These are phyloP conservation scores for Rhizophagus sp. DNA, from an alignment of 192 early-diverging fungal genomes.

Conservation along the genomic window DNA sequence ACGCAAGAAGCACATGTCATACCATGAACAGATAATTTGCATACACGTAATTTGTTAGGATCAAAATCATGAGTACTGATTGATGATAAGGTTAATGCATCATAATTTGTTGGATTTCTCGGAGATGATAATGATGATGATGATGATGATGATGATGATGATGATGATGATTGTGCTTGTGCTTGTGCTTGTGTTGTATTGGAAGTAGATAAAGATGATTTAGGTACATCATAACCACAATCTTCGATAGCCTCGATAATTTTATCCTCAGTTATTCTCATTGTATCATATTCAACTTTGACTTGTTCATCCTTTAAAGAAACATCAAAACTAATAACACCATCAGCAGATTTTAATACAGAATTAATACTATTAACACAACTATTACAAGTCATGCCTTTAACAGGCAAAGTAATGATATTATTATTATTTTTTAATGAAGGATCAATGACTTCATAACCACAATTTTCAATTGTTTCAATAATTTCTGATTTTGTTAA, in stretches of 20 bases:
- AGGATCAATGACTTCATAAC: conserved; percentile 50
- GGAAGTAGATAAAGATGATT: conserved; percentile 1
- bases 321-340: conserved; percentile 57
- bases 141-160: too few species aligned
- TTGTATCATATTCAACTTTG: conserved; percentile 55
- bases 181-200: too few species aligned
- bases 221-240: conserved; percentile 68
- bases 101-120: too few species aligned
- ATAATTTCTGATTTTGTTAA: conserved; percentile 32
- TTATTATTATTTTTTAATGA: background rate
- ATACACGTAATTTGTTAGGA: background rate
- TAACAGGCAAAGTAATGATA: conserved; percentile 37
- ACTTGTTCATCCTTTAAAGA: conserved; percentile 57
- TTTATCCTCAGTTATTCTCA: conserved; percentile 29
- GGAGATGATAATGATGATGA: background rate
- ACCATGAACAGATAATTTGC: conserved; percentile 57
- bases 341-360: conserved; percentile 49
- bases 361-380: conserved; percentile 75
- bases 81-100: too few species aligned
- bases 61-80: background rate
- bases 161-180: background rate
- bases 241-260: conserved; percentile 65
- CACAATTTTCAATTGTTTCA: conserved; percentile 61
- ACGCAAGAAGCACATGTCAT: conserved; percentile 99
- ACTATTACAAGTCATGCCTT: conserved; percentile 82